A percentile compares a stretch with the other conserved stretches of the same genome.
phyloP scores from a whole-genome alignment of 768 basidiomycete species.

The Tricholomella constricta region DNA sequence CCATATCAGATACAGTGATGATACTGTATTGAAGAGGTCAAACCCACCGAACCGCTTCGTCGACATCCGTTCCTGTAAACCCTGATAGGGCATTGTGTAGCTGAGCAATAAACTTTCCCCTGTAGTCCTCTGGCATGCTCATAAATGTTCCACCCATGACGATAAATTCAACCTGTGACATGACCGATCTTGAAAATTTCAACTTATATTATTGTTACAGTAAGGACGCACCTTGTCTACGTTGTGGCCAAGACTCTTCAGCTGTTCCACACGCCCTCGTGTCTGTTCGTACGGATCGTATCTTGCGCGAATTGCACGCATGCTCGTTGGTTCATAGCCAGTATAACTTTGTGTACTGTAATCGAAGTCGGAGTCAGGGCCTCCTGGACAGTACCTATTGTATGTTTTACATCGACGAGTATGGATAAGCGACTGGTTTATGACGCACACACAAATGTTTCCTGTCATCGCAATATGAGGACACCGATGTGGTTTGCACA shows the following conservation, averaged over 20 bases:
- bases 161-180: conserved; percentile 77
- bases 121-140: conserved; percentile 98
- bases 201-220: too few species aligned
- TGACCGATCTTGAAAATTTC: too few species aligned
- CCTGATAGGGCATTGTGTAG: conserved; percentile 97
- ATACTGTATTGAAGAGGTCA: background rate
- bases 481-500: conserved; percentile 99
- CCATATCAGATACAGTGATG: background rate
- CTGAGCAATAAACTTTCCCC: conserved; percentile 91
- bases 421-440: background rate
- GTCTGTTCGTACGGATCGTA: conserved; percentile 98
- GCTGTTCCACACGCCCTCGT: conserved; percentile 90
- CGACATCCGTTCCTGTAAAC: conserved; percentile 89
- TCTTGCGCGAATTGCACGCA: conserved; percentile 97
- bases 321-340: conserved; percentile 95
- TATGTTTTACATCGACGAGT: background rate
- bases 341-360: conserved; percentile 98
- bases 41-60: conserved; percentile 86
- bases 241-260: conserved; percentile 93
- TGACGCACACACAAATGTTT: conserved; percentile 93
- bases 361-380: conserved; percentile 99
- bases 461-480: conserved; percentile 99
- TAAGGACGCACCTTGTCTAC: conserved; percentile 81
- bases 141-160: conserved; percentile 99
- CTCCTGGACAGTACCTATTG: conserved; percentile 91